phyloP scores from a whole-genome alignment of 192 early-diverging fungal species.

The Coemansia sp. region DNA sequence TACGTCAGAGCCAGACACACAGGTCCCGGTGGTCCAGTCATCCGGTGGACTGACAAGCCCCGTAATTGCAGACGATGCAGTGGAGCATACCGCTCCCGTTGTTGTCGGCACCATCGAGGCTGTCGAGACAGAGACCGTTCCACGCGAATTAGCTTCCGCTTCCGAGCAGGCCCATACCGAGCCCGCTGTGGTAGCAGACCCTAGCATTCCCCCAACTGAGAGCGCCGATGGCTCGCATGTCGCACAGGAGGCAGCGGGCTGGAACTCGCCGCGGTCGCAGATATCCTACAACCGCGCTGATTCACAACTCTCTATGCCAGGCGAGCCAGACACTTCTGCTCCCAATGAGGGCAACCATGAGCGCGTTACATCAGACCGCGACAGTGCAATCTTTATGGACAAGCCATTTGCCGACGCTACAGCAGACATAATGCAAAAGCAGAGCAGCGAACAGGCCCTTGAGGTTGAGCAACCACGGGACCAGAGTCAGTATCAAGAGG shows the following conservation, averaged over 20 bases:
- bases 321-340: not conserved
- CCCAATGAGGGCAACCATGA: conserved; percentile 2
- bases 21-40: not conserved
- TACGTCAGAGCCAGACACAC: not conserved
- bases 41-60: not conserved
- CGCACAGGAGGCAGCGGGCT: conserved; percentile 9
- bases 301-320: conserved; percentile 27
- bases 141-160: not conserved
- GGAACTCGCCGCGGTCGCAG: conserved; percentile 34
- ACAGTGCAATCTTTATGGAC: conserved; percentile 43
- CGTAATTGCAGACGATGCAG: conserved; percentile 1
- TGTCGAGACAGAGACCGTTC: conserved; percentile 1
- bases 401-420: conserved; percentile 5
- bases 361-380: conserved; percentile 20
- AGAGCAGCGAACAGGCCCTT: conserved; percentile 3
- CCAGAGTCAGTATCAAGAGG: conserved; percentile 1
- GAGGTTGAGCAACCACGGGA: not conserved
- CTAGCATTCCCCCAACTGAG: conserved; percentile 1
- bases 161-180: conserved; percentile 10
- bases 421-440: not conserved
- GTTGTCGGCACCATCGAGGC: conserved; percentile 37
- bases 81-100: conserved; percentile 26
- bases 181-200: conserved; percentile 1
- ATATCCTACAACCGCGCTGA: conserved; percentile 35
- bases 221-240: not conserved